These are phyloP conservation scores for Cinchona pubescens DNA, from an alignment of 257 asterid species.

Conservation along the genomic window DNA sequence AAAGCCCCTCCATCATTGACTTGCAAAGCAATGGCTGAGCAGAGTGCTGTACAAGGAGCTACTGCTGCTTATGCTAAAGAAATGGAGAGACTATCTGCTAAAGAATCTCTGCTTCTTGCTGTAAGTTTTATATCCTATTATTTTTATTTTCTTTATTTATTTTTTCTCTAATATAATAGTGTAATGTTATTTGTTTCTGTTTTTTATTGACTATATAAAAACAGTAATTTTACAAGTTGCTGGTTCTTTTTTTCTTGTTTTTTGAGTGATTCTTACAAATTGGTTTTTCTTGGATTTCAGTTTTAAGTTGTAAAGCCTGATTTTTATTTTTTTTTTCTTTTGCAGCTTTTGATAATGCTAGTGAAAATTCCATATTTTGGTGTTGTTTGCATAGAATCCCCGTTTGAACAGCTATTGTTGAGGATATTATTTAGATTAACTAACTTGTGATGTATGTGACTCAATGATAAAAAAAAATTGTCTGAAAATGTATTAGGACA, in stretches of 20 bases:
- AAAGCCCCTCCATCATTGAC: not conserved
- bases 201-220: not conserved
- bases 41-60: slow-evolving; percentile 62
- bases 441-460: no score
- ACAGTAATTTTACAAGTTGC: slow-evolving; percentile 3
- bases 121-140: slow-evolving; percentile 46
- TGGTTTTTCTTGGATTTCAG: not conserved
- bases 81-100: slow-evolving; percentile 89
- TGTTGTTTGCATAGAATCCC: not conserved
- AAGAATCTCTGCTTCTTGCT: slow-evolving; percentile 86
- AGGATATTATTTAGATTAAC: no score
- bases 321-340: no score
- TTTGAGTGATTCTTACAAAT: not conserved
- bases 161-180: not conserved
- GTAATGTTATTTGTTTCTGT: not conserved
- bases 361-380: not conserved
- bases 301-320: not conserved
- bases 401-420: no score
- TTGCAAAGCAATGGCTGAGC: slow-evolving; percentile 61
- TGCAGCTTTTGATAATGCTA: not conserved
- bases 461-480: no score
- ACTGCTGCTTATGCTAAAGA: slow-evolving; percentile 85
- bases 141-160: not conserved
- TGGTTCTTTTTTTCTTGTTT: slow-evolving; percentile 1
- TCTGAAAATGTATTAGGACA: no score